Conservation (phyloP, 805 yeast species). For the Hemisphaericaspora nanyangensis region DNA sequence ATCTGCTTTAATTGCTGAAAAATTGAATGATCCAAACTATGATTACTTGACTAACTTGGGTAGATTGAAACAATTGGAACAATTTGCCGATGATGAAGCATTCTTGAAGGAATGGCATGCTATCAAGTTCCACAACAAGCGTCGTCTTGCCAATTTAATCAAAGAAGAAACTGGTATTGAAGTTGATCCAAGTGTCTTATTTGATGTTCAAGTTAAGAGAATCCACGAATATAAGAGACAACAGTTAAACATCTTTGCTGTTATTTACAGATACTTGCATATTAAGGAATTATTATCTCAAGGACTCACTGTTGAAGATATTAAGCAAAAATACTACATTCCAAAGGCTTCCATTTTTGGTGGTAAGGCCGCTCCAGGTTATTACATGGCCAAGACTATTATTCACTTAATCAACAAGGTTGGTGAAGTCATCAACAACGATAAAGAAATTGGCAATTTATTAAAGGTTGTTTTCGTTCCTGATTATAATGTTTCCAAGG, state of each 20-base stretch:
- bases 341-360: constrained; percentile 84
- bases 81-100: constrained; percentile 60
- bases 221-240: constrained; percentile 96
- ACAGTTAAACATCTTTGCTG: constrained; percentile 88
- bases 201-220: constrained; percentile 91
- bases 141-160: constrained; percentile 60
- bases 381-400: constrained; percentile 89
- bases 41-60: constrained; percentile 67
- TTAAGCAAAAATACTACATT: constrained; percentile 58
- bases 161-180: constrained; percentile 60
- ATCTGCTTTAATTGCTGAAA: constrained; percentile 67
- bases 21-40: constrained; percentile 61
- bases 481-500: constrained; percentile 91
- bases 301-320: constrained; percentile 36
- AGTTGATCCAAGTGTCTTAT: constrained; percentile 69
- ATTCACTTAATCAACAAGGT: constrained; percentile 83
- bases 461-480: constrained; percentile 86
- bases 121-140: constrained; percentile 69
- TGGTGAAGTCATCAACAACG: constrained; percentile 75
- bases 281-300: constrained; percentile 65
- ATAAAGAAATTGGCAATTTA: constrained; percentile 66
- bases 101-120: constrained; percentile 70
- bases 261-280: constrained; percentile 73
- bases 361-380: constrained; percentile 98
- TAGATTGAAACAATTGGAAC: constrained; percentile 61